These are phyloP conservation scores for Pythium apleroticum DNA, from an alignment of 352 stramenopile genomes.

Conservation along the genomic window DNA sequence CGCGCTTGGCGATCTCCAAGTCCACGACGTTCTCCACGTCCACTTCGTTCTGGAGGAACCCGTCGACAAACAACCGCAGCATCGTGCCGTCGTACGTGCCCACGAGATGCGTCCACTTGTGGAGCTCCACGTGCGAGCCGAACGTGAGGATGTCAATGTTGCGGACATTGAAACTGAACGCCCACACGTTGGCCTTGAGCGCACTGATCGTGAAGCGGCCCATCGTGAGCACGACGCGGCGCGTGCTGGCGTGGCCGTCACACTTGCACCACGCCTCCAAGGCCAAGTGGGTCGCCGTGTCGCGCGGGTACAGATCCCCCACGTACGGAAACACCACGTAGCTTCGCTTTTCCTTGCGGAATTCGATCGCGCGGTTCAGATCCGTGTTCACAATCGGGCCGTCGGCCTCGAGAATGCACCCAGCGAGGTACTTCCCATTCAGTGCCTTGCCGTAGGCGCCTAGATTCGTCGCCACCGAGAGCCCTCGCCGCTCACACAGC, in stretches of 20 bases:
- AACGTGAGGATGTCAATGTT: constrained; percentile 75
- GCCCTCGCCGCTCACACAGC: constrained; percentile 80
- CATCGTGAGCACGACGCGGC: constrained; percentile 65
- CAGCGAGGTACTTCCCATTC: constrained; percentile 53
- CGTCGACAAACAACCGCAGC: constrained; percentile 81
- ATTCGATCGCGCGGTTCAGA: constrained; percentile 66
- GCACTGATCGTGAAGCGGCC: constrained; percentile 75
- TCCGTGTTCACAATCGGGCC: constrained; percentile 84
- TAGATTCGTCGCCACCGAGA: constrained; percentile 66
- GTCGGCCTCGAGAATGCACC: constrained; percentile 66
- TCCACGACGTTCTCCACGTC: constrained; percentile 75
- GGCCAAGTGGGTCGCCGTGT: constrained; percentile 42
- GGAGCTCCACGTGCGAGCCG: constrained; percentile 47
- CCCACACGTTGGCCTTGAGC: constrained; percentile 74
- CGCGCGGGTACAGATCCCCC: constrained; percentile 37
- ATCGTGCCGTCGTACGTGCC: constrained; percentile 89
- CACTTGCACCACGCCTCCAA: constrained; percentile 82
- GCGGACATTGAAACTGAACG: constrained; percentile 75
- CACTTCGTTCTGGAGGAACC: constrained; percentile 65
- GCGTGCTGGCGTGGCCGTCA: constrained; percentile 65
- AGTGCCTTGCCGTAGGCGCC: constrained; percentile 49
- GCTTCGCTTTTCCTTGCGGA: constrained; percentile 55
- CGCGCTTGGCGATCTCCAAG: constrained; percentile 57
- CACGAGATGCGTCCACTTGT: constrained; percentile 87
- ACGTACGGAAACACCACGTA: constrained; percentile 60